A percentile compares a stretch with the other conserved stretches of the same genome.
Evolutionary conservation across 495 filamentous ascomycete species (phyloP).

Genomic region (Neurospora africana): DNA sequence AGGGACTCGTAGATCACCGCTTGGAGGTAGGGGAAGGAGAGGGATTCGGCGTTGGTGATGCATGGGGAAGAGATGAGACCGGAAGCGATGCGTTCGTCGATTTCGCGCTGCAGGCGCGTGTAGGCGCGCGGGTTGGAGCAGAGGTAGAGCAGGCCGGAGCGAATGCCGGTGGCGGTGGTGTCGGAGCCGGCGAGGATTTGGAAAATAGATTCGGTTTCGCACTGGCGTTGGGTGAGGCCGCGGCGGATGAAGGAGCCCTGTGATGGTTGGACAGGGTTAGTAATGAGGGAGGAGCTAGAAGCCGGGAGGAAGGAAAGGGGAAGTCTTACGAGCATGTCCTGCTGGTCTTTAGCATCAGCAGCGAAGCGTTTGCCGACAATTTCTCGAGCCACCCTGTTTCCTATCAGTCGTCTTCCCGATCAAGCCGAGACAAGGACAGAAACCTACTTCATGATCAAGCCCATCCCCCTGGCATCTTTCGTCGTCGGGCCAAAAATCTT

Average conservation of each 20-base stretch:
- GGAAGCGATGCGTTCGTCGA: conserved; percentile 31
- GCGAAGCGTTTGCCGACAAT: conserved; percentile 26
- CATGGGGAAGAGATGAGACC: conserved; percentile 19
- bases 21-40: conserved; percentile 31
- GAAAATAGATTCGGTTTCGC: conserved; percentile 28
- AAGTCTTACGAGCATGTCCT: conserved; percentile 32
- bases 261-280: conserved; percentile 7
- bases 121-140: conserved; percentile 36
- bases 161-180: conserved; percentile 52
- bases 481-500: conserved; percentile 45
- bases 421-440: conserved; percentile 1
- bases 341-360: conserved; percentile 10
- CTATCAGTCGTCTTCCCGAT: not conserved
- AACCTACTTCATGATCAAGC: conserved; percentile 28
- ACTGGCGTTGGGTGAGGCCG: conserved; percentile 19
- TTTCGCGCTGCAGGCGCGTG: conserved; percentile 45
- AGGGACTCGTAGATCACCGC: conserved; percentile 43
- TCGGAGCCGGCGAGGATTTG: conserved; percentile 53
- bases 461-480: conserved; percentile 36
- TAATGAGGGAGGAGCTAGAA: conserved; percentile 1
- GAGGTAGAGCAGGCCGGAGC: conserved; percentile 43
- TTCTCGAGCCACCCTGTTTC: conserved; percentile 17
- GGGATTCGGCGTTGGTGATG: conserved; percentile 31
- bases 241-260: conserved; percentile 24
- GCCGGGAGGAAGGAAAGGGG: conserved; percentile 11